These are phyloP conservation scores for Ogataea hybrid DNA, from an alignment of 1,139 yeast species.

Conservation along the genomic window DNA sequence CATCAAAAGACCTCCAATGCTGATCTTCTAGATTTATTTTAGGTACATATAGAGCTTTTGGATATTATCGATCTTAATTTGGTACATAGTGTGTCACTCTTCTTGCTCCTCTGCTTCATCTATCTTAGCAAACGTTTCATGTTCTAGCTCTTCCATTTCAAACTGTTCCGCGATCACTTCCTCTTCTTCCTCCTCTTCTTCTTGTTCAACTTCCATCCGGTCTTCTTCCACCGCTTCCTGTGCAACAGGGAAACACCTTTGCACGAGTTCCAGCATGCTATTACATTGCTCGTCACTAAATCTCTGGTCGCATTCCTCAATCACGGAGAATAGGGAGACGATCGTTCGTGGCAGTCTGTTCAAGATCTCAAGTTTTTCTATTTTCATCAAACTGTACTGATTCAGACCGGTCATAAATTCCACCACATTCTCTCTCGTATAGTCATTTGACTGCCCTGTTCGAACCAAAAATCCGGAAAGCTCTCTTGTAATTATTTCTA, in stretches of 20 bases:
- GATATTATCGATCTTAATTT: slow-evolving; percentile 2
- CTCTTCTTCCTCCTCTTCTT: slow-evolving; percentile 14
- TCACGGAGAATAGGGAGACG: slow-evolving; percentile 73
- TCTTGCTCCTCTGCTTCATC: slow-evolving; percentile 15
- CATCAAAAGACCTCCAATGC: slow-evolving; percentile 4
- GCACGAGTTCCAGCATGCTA: slow-evolving; percentile 49
- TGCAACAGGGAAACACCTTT: slow-evolving; percentile 46
- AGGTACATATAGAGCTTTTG: background rate
- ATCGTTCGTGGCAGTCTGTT: slow-evolving; percentile 76
- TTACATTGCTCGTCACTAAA: slow-evolving; percentile 63
- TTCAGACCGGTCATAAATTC: slow-evolving; percentile 53
- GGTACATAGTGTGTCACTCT: background rate
- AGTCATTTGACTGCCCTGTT: slow-evolving; percentile 27
- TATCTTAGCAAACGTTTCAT: slow-evolving; percentile 14
- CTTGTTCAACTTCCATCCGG: slow-evolving; percentile 18
- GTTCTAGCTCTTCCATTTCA: slow-evolving; percentile 20
- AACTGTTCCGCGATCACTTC: slow-evolving; percentile 14
- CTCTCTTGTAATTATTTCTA: slow-evolving; percentile 72
- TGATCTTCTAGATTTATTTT: slow-evolving; percentile 8
- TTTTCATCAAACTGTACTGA: slow-evolving; percentile 63
- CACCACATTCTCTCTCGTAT: slow-evolving; percentile 42
- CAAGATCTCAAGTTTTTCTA: slow-evolving; percentile 81
- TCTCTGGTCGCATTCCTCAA: slow-evolving; percentile 91
- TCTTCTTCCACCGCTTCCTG: slow-evolving; percentile 39
- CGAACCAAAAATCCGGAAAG: slow-evolving; percentile 37